A percentile compares a stretch with the other conserved stretches of the same genome.
Conservation (phyloP, 352 stramenopile species). For the Thalassiosira delicatula region DNA sequence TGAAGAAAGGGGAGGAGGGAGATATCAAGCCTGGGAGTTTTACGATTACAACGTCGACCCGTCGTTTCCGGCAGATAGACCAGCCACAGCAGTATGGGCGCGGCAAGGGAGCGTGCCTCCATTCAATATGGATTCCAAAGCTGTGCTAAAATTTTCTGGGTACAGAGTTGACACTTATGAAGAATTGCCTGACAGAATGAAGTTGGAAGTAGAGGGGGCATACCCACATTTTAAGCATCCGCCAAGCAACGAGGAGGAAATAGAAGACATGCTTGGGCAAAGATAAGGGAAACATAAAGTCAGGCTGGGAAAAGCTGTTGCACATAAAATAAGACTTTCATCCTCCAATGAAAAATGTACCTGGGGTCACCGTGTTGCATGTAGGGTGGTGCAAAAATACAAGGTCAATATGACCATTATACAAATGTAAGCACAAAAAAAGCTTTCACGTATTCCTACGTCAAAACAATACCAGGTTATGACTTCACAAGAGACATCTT, state of each 20-base stretch:
- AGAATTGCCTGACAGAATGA: conserved; percentile 55
- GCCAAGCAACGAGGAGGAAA: conserved; percentile 49
- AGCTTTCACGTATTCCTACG: no score
- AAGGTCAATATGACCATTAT: no score
- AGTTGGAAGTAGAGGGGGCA: conserved; percentile 22
- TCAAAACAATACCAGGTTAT: no score
- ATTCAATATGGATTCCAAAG: conserved; percentile 50
- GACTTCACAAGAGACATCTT: no score
- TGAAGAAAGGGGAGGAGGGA: conserved; percentile 21
- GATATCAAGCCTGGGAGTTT: conserved; percentile 66
- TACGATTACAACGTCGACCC: conserved; percentile 65
- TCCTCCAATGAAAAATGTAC: no score
- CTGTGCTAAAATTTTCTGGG: conserved; percentile 51
- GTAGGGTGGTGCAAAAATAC: no score
- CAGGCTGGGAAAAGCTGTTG: no score
- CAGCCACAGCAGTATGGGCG: conserved; percentile 49
- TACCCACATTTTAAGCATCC: conserved; percentile 45
- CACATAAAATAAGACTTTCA: no score
- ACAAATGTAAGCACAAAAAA: no score
- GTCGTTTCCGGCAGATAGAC: conserved; percentile 38
- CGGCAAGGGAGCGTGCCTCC: conserved; percentile 54
- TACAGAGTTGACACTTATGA: conserved; percentile 51
- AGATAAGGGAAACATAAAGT: no score
- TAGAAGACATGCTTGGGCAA: conserved; percentile 25
- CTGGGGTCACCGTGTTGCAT: no score